Evolutionary conservation across 768 basidiomycete species (phyloP), one percentile per base, ranked within the genome.

Genomic region (Leccinum pellstonianum): DNA sequence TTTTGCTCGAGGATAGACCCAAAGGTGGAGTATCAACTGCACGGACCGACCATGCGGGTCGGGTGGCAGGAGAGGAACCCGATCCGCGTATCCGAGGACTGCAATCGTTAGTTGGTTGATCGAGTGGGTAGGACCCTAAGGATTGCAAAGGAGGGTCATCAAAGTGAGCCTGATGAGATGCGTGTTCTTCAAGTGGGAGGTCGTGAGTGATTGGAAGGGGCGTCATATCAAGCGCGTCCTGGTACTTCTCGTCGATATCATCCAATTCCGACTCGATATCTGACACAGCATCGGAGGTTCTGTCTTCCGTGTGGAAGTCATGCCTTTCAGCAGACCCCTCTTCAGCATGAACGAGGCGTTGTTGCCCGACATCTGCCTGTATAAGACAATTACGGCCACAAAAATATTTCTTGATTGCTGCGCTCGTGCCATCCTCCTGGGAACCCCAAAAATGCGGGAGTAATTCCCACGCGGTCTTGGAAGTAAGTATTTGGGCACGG

Each of bases 41-140:
- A 23, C 71, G 71, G 38, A 68, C 54, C 1, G 72, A 73, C 73
- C 72, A 74, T 29, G 66, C 54, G n/a, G 69, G 72, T 27, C 73
- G 65, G n/a, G 62, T 27, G 52, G 54, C 14, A 6, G 56, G 49
- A 48, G 66, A 61, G 21, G 61, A 31, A 17, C 55, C 57, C 17
- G 54, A 33, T 43, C 65, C 69, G 47, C 48, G 64, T 57, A 67
- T 63, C 58, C 60, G 23, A 29, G 48, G 49, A 19, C 56, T 61
- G 31, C 46, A 60, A 50, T 73, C 60, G 23, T 19, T 14, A 27
- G 50, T 56, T 9, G 23, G 56, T n/a, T 52, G 62, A 56, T 65
- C 60, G 50, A 52, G 49, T 58, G 58, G 43, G 47, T 25, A 14
- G 25, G 38, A 52, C 41, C 9, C 57, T 50, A 23, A n/a, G 48